Percentiles rank a stretch among this genome's conserved stretches.
phyloP scores from a whole-genome alignment of 306 rosid species.

The Medicago ruthenica region DNA sequence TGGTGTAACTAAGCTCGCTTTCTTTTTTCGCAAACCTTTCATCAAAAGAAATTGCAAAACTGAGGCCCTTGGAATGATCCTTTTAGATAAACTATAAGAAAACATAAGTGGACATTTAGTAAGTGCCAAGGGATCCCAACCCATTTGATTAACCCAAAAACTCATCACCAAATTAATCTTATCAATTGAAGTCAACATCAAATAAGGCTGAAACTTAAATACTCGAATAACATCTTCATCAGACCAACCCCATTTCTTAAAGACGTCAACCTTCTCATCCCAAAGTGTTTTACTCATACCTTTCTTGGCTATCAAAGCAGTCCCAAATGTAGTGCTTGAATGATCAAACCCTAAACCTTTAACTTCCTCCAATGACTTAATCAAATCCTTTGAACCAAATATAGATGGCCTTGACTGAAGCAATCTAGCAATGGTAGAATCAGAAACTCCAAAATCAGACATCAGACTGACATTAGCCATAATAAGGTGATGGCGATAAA shows the following conservation, averaged over 20 bases:
- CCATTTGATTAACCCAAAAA: conserved; percentile 46
- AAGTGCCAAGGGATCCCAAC: conserved; percentile 39
- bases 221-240: conserved; percentile 49
- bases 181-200: conserved; percentile 44
- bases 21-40: conserved; percentile 45
- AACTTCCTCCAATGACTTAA: conserved; percentile 42
- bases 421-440: background rate
- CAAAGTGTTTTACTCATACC: conserved; percentile 42
- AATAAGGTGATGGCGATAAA: too few species aligned
- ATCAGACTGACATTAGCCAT: too few species aligned
- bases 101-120: background rate
- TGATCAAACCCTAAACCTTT: conserved; percentile 60
- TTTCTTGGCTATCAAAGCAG: conserved; percentile 37
- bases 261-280: conserved; percentile 49
- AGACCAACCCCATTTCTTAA: conserved; percentile 62
- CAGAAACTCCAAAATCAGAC: background rate
- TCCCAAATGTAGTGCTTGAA: too few species aligned
- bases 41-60: conserved; percentile 44
- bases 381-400: background rate
- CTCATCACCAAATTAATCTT: conserved; percentile 55
- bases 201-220: conserved; percentile 44
- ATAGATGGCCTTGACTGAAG: background rate
- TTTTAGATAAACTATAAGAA: conserved; percentile 47
- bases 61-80: conserved; percentile 38
- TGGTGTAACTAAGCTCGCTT: background rate